These are phyloP conservation scores for Paecilomyces sp. DNA, from an alignment of 2,329 filamentous ascomycete species.

Conservation along the genomic window DNA sequence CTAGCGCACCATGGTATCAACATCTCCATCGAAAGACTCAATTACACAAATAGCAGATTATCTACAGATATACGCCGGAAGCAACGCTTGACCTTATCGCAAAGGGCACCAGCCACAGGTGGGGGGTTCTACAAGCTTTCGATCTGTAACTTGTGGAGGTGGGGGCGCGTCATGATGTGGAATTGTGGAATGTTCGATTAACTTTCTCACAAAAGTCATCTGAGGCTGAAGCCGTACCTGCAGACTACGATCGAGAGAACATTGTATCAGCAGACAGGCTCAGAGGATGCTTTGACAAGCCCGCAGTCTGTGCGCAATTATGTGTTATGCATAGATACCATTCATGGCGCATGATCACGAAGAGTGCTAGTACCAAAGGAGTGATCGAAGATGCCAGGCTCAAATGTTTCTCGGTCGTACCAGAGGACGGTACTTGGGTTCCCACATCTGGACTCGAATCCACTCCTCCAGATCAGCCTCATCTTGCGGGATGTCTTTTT, in stretches of 20 bases:
- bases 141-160: not conserved
- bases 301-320: not conserved
- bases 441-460: constrained; percentile 38
- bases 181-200: not conserved
- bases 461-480: constrained; percentile 29
- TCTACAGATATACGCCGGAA: not conserved
- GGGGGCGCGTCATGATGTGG: not conserved
- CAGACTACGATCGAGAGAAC: no score
- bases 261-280: no score
- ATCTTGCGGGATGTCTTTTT: constrained; percentile 55
- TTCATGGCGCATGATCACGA: not conserved
- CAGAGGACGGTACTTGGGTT: constrained; percentile 27
- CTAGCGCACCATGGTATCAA: no score
- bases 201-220: not conserved
- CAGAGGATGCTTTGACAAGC: no score
- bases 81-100: not conserved
- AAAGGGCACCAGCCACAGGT: not conserved
- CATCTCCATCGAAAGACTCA: no score
- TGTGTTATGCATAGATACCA: not conserved
- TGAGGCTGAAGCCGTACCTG: not conserved
- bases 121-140: not conserved
- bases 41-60: no score
- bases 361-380: not conserved
- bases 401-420: constrained; percentile 4
- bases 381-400: not conserved